A percentile compares a stretch with the other conserved stretches of the same genome.
These are phyloP conservation scores for Alloascoidea hylecoeti DNA, from an alignment of 805 yeast species.

Conservation along the genomic window DNA sequence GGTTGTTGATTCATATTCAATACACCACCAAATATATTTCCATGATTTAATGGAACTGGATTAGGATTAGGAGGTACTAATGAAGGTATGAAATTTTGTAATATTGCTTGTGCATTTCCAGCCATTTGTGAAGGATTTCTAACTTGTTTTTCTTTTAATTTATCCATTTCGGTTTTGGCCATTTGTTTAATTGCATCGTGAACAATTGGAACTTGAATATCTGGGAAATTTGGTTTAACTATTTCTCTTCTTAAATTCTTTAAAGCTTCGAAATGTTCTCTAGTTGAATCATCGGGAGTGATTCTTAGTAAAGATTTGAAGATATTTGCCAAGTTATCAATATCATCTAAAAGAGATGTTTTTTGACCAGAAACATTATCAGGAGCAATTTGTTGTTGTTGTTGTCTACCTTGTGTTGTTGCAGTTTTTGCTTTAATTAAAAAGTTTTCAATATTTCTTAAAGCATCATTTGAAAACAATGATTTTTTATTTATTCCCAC, in stretches of 20 bases:
- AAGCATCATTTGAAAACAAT: constrained; percentile 56
- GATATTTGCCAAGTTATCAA: constrained; percentile 1
- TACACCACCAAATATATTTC: no score
- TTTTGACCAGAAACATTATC: background rate
- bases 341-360: background rate
- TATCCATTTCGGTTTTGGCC: constrained; percentile 12
- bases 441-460: constrained; percentile 63
- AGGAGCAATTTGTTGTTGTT: constrained; percentile 2
- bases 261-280: constrained; percentile 14
- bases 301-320: constrained; percentile 8
- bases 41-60: no score
- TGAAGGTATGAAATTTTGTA: no score
- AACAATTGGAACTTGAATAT: constrained; percentile 13
- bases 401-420: constrained; percentile 7
- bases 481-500: constrained; percentile 44
- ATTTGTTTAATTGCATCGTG: constrained; percentile 15
- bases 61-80: no score
- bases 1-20: constrained; percentile 11
- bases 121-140: no score
- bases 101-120: no score
- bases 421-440: constrained; percentile 39
- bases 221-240: constrained; percentile 14
- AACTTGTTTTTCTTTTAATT: constrained; percentile 14
- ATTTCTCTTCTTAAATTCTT: constrained; percentile 14
- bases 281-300: constrained; percentile 13